Conservation (phyloP, 1,139 yeast species). For the Taphrina sp. region DNA sequence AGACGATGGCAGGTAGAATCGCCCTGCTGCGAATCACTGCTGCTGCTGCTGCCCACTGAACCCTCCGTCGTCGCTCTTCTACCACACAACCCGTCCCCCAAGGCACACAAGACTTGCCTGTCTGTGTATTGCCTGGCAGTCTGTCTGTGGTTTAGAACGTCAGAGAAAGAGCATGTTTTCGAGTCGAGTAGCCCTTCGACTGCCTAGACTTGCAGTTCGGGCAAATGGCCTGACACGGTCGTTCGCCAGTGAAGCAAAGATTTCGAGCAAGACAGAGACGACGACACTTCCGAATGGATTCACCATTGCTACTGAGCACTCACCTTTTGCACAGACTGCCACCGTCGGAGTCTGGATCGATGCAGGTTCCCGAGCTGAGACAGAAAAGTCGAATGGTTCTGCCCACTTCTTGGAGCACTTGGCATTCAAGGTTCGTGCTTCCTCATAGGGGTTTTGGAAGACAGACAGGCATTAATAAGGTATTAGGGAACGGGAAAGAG, state of each 20-base stretch:
- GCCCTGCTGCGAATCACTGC: no score
- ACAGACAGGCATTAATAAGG: neutral
- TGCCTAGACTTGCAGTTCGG: conserved; percentile 12
- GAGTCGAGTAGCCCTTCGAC: conserved; percentile 17
- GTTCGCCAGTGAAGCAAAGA: conserved; percentile 18
- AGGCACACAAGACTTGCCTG: no score
- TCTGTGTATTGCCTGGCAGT: no score
- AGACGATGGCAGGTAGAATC: no score
- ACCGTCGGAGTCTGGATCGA: conserved; percentile 86
- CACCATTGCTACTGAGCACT: conserved; percentile 81
- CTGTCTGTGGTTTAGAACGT: no score
- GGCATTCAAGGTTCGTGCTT: conserved; percentile 62
- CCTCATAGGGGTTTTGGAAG: neutral
- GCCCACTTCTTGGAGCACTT: conserved; percentile 96
- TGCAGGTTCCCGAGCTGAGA: conserved; percentile 97
- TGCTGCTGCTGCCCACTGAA: no score
- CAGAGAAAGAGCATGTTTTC: conserved; percentile 17
- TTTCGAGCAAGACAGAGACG: conserved; percentile 53
- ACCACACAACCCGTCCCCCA: no score
- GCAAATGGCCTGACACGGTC: conserved; percentile 6
- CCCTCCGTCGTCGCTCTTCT: no score
- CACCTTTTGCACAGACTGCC: conserved; percentile 89
- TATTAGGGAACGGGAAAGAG: conserved; percentile 68
- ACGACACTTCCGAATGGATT: conserved; percentile 77
- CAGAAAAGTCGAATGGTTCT: conserved; percentile 78